phyloP scores from a whole-genome alignment of 2,329 filamentous ascomycete species.

The Aspergillus novoparasiticus region DNA sequence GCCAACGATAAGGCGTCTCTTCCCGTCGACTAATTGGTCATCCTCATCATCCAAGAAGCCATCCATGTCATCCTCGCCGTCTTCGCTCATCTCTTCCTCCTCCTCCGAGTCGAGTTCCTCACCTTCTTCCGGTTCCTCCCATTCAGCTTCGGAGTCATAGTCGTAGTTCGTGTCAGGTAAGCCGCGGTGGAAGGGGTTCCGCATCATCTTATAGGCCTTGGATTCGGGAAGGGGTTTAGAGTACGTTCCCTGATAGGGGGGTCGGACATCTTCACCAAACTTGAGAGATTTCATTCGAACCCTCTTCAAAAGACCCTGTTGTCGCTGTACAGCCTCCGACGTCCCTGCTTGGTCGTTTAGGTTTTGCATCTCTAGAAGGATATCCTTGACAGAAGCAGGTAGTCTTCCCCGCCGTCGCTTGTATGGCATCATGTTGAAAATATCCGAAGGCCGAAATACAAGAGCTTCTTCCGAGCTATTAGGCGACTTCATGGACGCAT shows the following conservation, averaged over 20 bases:
- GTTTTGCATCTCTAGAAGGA: constrained; percentile 60
- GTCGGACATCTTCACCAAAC: constrained; percentile 64
- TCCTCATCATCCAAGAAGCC: constrained; percentile 89
- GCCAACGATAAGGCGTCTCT: constrained; percentile 61
- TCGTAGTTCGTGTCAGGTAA: constrained; percentile 63
- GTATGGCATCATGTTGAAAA: constrained; percentile 44
- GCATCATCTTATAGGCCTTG: constrained; percentile 50
- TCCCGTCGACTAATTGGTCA: constrained; percentile 59
- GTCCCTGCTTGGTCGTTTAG: constrained; percentile 38
- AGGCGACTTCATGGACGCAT: constrained; percentile 38
- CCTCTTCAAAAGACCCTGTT: constrained; percentile 47
- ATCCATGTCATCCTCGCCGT: constrained; percentile 82
- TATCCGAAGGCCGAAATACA: constrained; percentile 36
- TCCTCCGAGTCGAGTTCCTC: constrained; percentile 68
- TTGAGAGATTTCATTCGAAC: constrained; percentile 61
- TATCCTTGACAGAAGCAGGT: constrained; percentile 56
- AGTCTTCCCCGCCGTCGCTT: constrained; percentile 35
- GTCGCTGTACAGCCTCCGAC: constrained; percentile 29
- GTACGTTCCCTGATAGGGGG: constrained; percentile 65
- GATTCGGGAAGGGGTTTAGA: constrained; percentile 49
- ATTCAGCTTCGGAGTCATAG: constrained; percentile 67
- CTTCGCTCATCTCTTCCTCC: constrained; percentile 63
- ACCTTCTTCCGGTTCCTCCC: constrained; percentile 72
- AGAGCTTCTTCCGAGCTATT: constrained; percentile 15
- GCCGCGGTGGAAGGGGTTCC: constrained; percentile 56